Evolutionary conservation across 345 rosid species (phyloP).

Genomic region (Salix brachista): DNA sequence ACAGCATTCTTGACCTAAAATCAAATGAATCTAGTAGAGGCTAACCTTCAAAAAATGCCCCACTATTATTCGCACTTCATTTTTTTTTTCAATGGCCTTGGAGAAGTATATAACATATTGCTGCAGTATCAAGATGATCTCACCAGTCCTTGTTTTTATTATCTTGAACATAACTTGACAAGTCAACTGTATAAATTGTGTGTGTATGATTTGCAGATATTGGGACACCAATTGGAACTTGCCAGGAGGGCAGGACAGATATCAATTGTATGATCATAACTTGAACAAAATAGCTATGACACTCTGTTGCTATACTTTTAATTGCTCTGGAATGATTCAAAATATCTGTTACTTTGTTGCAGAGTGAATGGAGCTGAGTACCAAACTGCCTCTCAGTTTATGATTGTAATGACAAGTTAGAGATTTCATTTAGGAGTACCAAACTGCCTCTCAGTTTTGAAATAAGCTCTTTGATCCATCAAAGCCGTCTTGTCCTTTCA

Average conservation of each 20-base stretch:
- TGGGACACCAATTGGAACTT: conserved; percentile 41
- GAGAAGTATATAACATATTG: not conserved
- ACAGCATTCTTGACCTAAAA: conserved; percentile 30
- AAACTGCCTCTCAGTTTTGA: conserved; percentile 34
- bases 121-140: too few species aligned
- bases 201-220: conserved; percentile 16
- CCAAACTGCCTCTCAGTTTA: too few species aligned
- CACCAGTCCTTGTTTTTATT: not conserved
- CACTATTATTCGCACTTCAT: not conserved
- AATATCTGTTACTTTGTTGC: not conserved
- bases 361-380: conserved; percentile 25
- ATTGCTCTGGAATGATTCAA: not conserved
- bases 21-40: conserved; percentile 34
- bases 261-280: conserved; percentile 20
- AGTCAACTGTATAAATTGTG: not conserved
- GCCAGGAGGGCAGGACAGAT: conserved; percentile 24
- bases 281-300: not conserved
- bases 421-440: conserved; percentile 35
- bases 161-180: not conserved
- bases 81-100: not conserved
- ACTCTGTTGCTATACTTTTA: not conserved
- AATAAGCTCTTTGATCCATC: conserved; percentile 21
- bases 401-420: not conserved
- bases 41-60: conserved; percentile 9
- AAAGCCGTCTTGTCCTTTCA: not conserved